Evolutionary conservation across 2,329 filamentous ascomycete species (phyloP).

Genomic region (Nannizzia gypsea): DNA sequence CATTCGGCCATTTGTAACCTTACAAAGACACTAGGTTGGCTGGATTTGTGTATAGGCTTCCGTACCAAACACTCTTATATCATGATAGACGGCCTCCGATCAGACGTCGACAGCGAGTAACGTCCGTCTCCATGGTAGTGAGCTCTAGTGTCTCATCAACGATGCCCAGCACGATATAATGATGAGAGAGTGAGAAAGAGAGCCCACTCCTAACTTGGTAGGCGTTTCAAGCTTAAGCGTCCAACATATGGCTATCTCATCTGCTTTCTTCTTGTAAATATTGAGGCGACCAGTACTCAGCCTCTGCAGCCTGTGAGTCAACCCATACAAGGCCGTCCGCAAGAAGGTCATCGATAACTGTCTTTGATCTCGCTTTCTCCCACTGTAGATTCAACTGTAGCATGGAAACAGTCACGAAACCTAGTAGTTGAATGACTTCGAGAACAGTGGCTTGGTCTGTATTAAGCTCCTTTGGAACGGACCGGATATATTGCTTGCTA

Average conservation of each 20-base stretch:
- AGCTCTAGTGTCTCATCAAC: too few relatives aligned
- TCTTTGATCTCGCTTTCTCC: slow-evolving; percentile 73
- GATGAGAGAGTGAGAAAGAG: neutral
- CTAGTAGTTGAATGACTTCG: slow-evolving; percentile 79
- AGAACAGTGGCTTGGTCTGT: slow-evolving; percentile 86
- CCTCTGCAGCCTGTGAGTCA: slow-evolving; percentile 72
- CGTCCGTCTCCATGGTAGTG: too few relatives aligned
- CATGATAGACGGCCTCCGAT: too few relatives aligned
- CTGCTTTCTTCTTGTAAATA: slow-evolving; percentile 33
- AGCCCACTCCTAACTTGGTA: neutral
- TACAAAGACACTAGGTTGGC: too few relatives aligned
- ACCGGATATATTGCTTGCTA: slow-evolving; percentile 74
- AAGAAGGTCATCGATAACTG: slow-evolving; percentile 80
- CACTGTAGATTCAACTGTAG: slow-evolving; percentile 74
- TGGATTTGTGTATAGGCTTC: too few relatives aligned
- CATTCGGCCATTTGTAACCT: too few relatives aligned
- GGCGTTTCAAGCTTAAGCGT: too few relatives aligned
- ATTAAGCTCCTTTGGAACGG: slow-evolving; percentile 88
- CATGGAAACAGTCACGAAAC: slow-evolving; percentile 84
- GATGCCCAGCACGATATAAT: too few relatives aligned
- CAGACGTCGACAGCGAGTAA: too few relatives aligned
- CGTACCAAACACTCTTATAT: too few relatives aligned
- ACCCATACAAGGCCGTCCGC: slow-evolving; percentile 89
- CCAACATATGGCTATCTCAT: slow-evolving; percentile 16
- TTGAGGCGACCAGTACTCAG: slow-evolving; percentile 70